Evolutionary conservation across 2,329 filamentous ascomycete species (phyloP), one percentile per base, ranked within the genome.

Genomic region (Xylariaceae sp.): DNA sequence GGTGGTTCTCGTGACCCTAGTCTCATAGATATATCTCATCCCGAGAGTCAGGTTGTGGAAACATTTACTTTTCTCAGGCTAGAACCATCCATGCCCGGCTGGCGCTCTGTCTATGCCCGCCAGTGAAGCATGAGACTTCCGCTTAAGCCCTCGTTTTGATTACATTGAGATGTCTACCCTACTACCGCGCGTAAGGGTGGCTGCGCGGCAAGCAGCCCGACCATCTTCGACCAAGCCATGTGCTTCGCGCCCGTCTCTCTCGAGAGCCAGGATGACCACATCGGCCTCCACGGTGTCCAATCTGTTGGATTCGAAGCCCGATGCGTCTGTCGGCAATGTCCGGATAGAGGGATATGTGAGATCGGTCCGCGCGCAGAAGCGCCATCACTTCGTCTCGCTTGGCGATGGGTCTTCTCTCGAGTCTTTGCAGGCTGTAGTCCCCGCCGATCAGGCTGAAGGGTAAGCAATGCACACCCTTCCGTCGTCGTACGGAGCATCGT

Each of bases 281-380:
- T 58, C 68, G 50, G 68, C 75, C 52, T 68, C 60, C 45, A 75
- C 77, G 1, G 64, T 85, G 39, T 77, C 81, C n/a, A 72, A 74
- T 46, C 70, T 87, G 11, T 74, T 86, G 45, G 73, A 75, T 31
- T 77, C 73, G 68, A 71, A 70, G 38, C 76, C 79, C 2, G 58
- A 66, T 15, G 66, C 71, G 32, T 63, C 71, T 41, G 69, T 73
- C 38, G 58, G 68, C n/a, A 67, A 76, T 59, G 75, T 86, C 42
- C 76, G 77, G 49, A 74, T 96, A 59, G 80, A 87, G 65, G 92
- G 91, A 53, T 92, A 87, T 72, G 78, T 96, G 48, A 82, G 89
- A 55, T 92, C 89, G 4, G 85, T 96, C 52, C 81, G 92, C 54
- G 88, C 89, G 67, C 90, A 95, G 75, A 95, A 96, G 67, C 80